Evolutionary conservation across 768 basidiomycete genomes (phyloP), one percentile per base, ranked within the genome.

Genomic region (Lyophyllum atratum): DNA sequence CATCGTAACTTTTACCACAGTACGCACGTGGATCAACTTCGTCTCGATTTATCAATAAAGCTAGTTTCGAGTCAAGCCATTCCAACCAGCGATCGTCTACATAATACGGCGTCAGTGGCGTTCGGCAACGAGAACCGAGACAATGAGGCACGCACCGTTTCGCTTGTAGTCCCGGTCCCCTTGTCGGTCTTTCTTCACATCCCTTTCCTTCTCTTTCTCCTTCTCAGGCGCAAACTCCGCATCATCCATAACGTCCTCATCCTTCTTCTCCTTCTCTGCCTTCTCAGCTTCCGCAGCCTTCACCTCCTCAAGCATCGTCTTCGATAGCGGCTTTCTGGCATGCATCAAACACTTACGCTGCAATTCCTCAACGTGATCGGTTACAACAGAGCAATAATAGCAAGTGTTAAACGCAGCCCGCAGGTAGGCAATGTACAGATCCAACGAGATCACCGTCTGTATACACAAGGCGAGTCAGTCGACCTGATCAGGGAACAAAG

Each of bases 381-480:
- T 90, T 64, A 92, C 85, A 70, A 93, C 87, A 66, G 90, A 88
- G 81, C 97, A 99, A 77, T 99, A 99, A 76, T 96, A 99, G 84
- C 97, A 97, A 68, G 92, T 87, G 83, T 93, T 83, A 75, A 90
- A 95, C 53, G 92, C 95, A 70, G 86, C 82, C 64, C 97, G 92
- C 68, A 99, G 78, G 76, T 97, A 98, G 50, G 90, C 88, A 72
- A 98, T 79, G 74, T 94, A 94, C 72, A 96, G 78, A 77, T 99
- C 97, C 73, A 98, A 83, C 66, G 90, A 83, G 66, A 95, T 77
- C 67, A 85, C 82, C 65, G 85, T 85, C 92, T 94, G 69, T 43
- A 52, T 14, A 40, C 2, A 49, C 34, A 65, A 58, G 47, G 39
- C 54, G 12, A 52, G 49, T 53, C 50, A 72, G 66, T 12, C 21